Evolutionary conservation across 2,329 filamentous ascomycete species (phyloP), one percentile per base, ranked within the genome.

Genomic region (Nakataea oryzae): DNA sequence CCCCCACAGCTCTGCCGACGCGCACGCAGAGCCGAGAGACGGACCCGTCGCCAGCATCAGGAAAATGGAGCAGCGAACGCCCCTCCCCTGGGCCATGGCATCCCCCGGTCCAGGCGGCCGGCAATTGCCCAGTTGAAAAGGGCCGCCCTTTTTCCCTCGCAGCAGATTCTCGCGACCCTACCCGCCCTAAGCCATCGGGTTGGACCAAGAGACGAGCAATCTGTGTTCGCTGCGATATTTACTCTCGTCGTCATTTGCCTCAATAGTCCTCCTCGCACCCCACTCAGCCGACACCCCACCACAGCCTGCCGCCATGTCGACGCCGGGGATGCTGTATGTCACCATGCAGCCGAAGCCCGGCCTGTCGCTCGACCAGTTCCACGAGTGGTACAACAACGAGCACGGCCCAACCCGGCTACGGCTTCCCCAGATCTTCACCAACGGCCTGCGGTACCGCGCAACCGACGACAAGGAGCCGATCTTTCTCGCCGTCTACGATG

Each of bases 361-460:
- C 67, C 80, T 91, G 68, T 79, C 86, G 62, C 74, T 81, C 58
- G 79, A 84, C 65, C 85, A 90, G 69, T 96, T 96, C 75, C 89
- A 96, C 74, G 90, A 96, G 72, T 93, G 90, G 90, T 96, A 96
- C 79, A 93, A 96, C 78, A 95, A 92, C 74, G 91, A 96, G 77
- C 91, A 96, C 76, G 91, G 91, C 61, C 91, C 91, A 24, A 84
- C 86, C 21, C 88, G 91, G 58, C 82, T 96, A 8, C 87, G 90
- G 59, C 77, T 96, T 17, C 85, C 89, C 4, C 86, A 88, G 68
- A 86, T 93, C 71, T 85, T 86, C 71, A 72, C 76, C 67, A 95
- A 91, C 72, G 91, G 91, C 63, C 87, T 95, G 68, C 87, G 91
- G 56, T 96, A 92, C 75, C 82, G 80, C 29, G 88, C 89, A 11